Base-by-base conservation (phyloP, 225 moss, liverwort and hornwort species). In the Physcomitrium patens region DNA sequence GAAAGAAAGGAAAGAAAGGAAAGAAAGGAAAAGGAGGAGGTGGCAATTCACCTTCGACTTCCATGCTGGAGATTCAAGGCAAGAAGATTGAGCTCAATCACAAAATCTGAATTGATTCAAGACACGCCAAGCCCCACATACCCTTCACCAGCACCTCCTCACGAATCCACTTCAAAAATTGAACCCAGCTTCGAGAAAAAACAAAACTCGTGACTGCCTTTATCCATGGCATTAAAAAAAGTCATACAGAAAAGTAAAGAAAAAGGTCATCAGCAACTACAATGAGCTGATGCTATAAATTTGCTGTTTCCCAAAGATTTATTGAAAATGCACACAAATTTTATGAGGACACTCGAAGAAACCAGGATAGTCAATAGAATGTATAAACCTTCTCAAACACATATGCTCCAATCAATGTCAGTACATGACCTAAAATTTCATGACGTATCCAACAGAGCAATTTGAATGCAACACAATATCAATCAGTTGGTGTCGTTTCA, bases 11-110 rank as follows among this genome's bases (percentile, higher is more conserved):
- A 42, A 62, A 41, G 8, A 20, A 18, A 65, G 12, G 45, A 22
- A 47, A 41, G 14, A 37, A 18, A 65, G 12, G 31, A 22, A 47
- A 9, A 11, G 9, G 68, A 57, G 12, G 8, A 17, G 53, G 27
- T 31, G 54, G 54, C 50, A 63, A 24, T 68, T 23, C 1, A 80
- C 83, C 83, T 83, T 83, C 83, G n/a, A 61, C 31, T 79, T 76
- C 83, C 83, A 83, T 83, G 45, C 8, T 72, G 68, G 0, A 69
- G 37, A 58, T 37, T 37, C 51, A 18, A 28, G 46, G 8, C 8
- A 42, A 31, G 26, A 0, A 37, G 31, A 37, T 37, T 37, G 9
- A 37, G 17, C 46, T 16, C 24, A 23, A 64, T 22, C 9, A 53
- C 49, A 7, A 62, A 43, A 20, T 12, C 26, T 28, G 54, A 27